Base-by-base conservation (phyloP, 1,284 basidiomycete genomes). In the Macrocystidia cucumis region DNA sequence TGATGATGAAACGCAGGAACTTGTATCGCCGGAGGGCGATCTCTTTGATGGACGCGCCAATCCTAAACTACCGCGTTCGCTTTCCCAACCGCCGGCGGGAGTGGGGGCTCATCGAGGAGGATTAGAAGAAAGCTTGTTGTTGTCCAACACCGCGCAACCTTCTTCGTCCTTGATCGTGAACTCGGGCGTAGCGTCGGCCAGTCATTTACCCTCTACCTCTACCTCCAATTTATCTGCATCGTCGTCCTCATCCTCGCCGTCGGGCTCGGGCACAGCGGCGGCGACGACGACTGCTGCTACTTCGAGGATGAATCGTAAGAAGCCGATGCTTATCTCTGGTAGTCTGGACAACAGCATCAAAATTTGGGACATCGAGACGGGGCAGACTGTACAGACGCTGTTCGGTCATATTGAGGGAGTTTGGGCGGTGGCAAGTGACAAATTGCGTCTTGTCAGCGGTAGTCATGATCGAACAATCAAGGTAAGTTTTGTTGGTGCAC, bases 371-470 rank as follows among this genome's bases (percentile, higher is more conserved):
- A 79, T 98, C 27, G 89, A 95, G 46, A 79, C 79, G 1, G 91
- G 86, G 17, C 78, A 83, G 47, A 76, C 83, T 30, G 66, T 78
- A 32, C 70, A 77, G 47, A 98, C 96, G 21, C 71, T 96, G 39
- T 99, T 99, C 56, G 96, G 95, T 0, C 92, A 96, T 55, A 90
- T 92, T 45, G 91, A 96, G 53, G 96, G 96, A 37, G 91, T 99
- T 5, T 99, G 95, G 95, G 79, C 80, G 9, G 82, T 98, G 20
- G 91, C 90, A 32, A 83, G 86, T 43, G 92, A 99, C 60, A 89
- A 91, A 52, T 67, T 98, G 48, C 73, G 96, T 35, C 69, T 99
- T 34, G 92, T 92, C 9, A 91, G 86, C 37, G 92, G 82, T 3
- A 91, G 87, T 47, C 92, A 98, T 56, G 91, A 95, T 59, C 74